Conservation (phyloP, 257 asterid genomes). For the Solanum lignicaule region DNA sequence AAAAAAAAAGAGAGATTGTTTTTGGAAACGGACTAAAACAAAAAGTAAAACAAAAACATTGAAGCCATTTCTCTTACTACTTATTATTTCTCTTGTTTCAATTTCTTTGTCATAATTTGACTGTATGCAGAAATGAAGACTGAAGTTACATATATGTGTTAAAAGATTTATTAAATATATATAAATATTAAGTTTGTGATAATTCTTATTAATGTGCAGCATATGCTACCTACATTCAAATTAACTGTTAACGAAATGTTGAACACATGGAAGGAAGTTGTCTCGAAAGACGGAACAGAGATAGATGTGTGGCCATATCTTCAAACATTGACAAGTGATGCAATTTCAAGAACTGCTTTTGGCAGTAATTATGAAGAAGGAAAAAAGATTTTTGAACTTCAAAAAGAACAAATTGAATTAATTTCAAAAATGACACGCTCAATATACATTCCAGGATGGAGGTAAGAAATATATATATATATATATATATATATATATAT, state of each 20-base stretch:
- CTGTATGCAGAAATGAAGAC: too few relatives aligned
- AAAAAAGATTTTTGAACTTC: constrained; percentile 4
- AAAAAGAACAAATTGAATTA: background rate
- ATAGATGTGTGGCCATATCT: constrained; percentile 10
- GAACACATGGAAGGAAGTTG: background rate
- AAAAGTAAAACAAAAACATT: background rate
- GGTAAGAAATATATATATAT: background rate
- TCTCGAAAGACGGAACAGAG: background rate
- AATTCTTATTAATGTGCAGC: background rate
- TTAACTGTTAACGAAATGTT: background rate
- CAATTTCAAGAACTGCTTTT: constrained; percentile 9
- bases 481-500: too few relatives aligned
- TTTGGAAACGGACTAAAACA: too few relatives aligned
- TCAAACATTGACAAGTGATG: constrained; percentile 11
- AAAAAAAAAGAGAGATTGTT: too few relatives aligned
- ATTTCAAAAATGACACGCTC: background rate
- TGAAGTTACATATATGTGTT: too few relatives aligned
- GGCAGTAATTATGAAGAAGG: constrained; percentile 6
- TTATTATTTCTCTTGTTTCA: background rate
- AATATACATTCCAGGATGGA: constrained; percentile 3
- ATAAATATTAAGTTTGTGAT: too few relatives aligned
- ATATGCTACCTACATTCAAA: constrained; percentile 10
- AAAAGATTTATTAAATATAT: background rate
- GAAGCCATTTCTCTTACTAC: too few relatives aligned
- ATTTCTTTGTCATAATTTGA: too few relatives aligned